Base-by-base conservation (phyloP, 148 eudicot genomes). In the Vaccinium myrtillus region DNA sequence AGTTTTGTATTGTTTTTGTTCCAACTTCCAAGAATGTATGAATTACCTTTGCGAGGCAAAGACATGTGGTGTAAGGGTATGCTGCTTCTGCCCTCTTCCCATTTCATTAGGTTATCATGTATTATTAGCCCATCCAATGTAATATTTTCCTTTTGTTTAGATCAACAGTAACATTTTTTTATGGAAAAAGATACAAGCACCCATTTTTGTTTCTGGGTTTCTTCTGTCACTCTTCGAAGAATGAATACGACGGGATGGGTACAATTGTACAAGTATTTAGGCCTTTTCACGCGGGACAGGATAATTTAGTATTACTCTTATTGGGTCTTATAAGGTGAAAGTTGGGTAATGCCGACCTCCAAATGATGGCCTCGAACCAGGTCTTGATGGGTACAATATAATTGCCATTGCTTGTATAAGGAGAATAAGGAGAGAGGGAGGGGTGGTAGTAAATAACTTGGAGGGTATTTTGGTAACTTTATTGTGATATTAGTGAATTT, bases 1-100 rank as follows among this genome's bases (percentile, higher is more conserved):
- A 61, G 36, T 23, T 79, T 1, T 78, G 18, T 81, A 5, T 18
- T 56, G 2, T 81, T 18, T 25, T 56, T 25, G 55, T 43, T 80
- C 18, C 74, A 30, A 69, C 74, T 30, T 69, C 30, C 43, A 32
- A 53, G 70, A 54, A 39, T 46, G 78, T 63, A 81, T n/a, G 75
- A 4, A 56, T 67, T 56, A 55, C 49, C 15, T 18, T 32, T 55
- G 53, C 30, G 21, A 39, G 81, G 81, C 0, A 59, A 59, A 80
- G 82, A 48, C 73, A 23, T 49, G 6, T 5, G 14, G 39, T 30
- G 39, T 27, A 69, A 39, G 77, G 63, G 51, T 77, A 3, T 67
- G 81, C 82, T 54, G 70, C 49, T 49, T 78, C 46, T 19, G 67
- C 53, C 86, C n/a, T 84, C 32, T 30, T 56, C 53, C 53, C 25